Base-by-base conservation (phyloP, 75 land plant genomes). In the Selaginella moellendorffii region DNA sequence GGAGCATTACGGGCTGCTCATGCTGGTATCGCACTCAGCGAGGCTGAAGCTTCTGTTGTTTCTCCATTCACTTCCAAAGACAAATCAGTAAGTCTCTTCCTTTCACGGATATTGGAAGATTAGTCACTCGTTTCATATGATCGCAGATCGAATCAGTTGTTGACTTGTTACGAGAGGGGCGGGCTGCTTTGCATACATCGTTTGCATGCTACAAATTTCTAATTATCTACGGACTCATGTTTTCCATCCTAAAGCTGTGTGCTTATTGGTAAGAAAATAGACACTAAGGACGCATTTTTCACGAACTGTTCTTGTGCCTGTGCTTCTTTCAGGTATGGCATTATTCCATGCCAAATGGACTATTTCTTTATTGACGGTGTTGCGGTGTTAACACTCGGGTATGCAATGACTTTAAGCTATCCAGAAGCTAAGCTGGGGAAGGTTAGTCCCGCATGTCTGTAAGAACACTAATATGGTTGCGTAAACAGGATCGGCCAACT, bases 141-240 rank as follows among this genome's bases (percentile, higher is more conserved):
- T 28, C 21, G 23, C 67, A 75, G 77, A 59, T 75, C 24, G 17
- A 46, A n/a, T 75, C 77, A 52, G 68, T 65, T 0, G 69, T 75
- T 36, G 77, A 75, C 27, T 63, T 75, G 72, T 29, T 75, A n/a
- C 60, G 73, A 24, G 77, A 75, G 60, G 73, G 76, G 56, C 77
- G 77, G 1, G 74, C 68, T 0, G 77, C 77, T 30, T 31, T 75
- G 56, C 77, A 75, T 52, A 75, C 77, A 27, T 75, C 77, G 25
- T 75, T 75, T 66, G 77, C 77, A 1, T 75, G 77, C 59, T 75
- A 75, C 77, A 75, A 75, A 42, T 75, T 75, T 54, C 73, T 75
- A 27, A 75, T 75, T 25, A 75, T 69, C 26, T 75, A 75, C 70
- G 77, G 77, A 19, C 56, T 75, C 54, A 75, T 75, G 77, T 70